Base-by-base conservation (phyloP, 352 stramenopile species). In the Pilasporangium apinafurcum region DNA sequence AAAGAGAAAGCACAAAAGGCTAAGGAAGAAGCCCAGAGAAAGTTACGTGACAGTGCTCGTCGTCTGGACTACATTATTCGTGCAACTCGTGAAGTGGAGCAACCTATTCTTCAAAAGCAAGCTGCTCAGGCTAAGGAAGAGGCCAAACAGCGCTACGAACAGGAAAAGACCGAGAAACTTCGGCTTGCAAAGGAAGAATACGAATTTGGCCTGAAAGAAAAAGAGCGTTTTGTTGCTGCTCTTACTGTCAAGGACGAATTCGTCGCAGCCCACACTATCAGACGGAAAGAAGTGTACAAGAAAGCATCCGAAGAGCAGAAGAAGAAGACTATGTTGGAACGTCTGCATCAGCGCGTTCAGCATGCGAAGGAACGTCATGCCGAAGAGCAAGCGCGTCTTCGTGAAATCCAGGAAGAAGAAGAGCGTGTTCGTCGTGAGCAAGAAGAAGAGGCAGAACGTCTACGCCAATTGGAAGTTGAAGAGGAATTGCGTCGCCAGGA, bases 11-110 rank as follows among this genome's bases (percentile, higher is more conserved):
- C 86, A 2, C 74, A 92, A 40, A 97, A 97, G 60, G 93, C 96
- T 53, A 96, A 97, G 59, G 89, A 98, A 41, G 86, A 96, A 26
- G 91, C 92, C 1, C 94, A 98, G 64, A 75, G 91, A 33, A 97
- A 97, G 65, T 63, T 97, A 7, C 82, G 79, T 22, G 92, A 98
- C 51, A 83, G 82, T 39, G 92, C 91, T 2, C 95, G 96, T 45
- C 79, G 88, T 18, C 68, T 99, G 7, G 95, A 99, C 68, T 98
- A 98, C 66, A 86, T 98, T 46, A 90, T 97, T 20, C 87, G 95
- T 53, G 95, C 96, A 13, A 93, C 97, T n/a, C 87, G 95, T 42
- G 96, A 98, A 47, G 95, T 97, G 50, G 94, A 98, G 53, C 69
- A 96, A 48, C 87, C 88, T 22, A 81, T 96, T 42, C 71, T 98